Percentiles rank a stretch among this genome's conserved stretches.
Evolutionary conservation across 768 basidiomycete genomes (phyloP).

Genomic region (Udeniomyces megalosporus): DNA sequence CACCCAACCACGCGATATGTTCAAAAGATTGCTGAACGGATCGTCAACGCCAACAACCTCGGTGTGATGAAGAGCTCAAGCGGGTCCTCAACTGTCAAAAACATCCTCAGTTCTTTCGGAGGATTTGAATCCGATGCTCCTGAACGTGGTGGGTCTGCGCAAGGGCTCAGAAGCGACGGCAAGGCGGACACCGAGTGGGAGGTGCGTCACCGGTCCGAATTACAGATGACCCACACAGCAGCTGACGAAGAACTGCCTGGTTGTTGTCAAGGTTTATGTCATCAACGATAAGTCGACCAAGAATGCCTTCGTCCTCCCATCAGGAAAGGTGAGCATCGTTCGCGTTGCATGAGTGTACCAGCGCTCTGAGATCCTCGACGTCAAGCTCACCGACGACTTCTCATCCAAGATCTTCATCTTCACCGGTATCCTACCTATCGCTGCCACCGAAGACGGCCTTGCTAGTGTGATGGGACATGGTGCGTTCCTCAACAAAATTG

Average conservation of each 20-base stretch:
- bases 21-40: constrained; percentile 47
- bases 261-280: constrained; percentile 53
- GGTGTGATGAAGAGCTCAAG: constrained; percentile 39
- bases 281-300: constrained; percentile 52
- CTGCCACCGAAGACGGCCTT: constrained; percentile 59
- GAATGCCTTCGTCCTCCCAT: constrained; percentile 64
- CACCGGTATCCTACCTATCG: constrained; percentile 70
- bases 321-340: constrained; percentile 28
- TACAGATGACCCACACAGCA: constrained; percentile 17
- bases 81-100: too few species aligned
- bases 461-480: constrained; percentile 76
- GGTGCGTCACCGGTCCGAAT: constrained; percentile 18
- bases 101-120: too few species aligned
- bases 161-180: not conserved
- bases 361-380: constrained; percentile 37
- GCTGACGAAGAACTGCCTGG: not conserved
- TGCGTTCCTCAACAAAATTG: constrained; percentile 26
- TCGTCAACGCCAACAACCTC: constrained; percentile 56
- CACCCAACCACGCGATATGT: constrained; percentile 55
- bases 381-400: too few species aligned
- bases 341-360: constrained; percentile 8
- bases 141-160: not conserved
- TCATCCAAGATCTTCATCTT: constrained; percentile 75
- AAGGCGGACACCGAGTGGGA: constrained; percentile 28
- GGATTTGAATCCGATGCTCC: too few species aligned